Evolutionary conservation across 495 filamentous ascomycete genomes (phyloP), one percentile per base, ranked within the genome.

Genomic region (Neurospora tetraspora): DNA sequence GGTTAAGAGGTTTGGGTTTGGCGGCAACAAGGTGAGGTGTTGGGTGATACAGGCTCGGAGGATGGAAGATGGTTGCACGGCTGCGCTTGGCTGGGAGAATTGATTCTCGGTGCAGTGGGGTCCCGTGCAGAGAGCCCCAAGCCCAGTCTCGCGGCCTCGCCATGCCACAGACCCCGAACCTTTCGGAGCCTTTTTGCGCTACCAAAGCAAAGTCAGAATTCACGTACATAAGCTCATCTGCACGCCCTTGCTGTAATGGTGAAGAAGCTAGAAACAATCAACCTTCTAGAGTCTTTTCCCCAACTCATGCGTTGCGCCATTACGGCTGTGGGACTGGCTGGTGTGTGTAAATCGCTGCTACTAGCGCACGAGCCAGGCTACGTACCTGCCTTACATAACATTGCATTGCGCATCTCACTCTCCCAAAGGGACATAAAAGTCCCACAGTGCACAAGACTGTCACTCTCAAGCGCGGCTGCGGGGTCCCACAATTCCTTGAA

Each of bases 101-200:
- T 73, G 73, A 70, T 75, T 75, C 74, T 79, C 72, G 72, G 73
- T 76, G 73, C 73, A 78, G 78, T 78, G 78, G 78, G 78, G 78
- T 73, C 71, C 68, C 68, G 45, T 53, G 74, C 36, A 45, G 43
- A 53, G 43, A 65, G 69, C 71, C 40, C 71, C 69, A 73, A 71
- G 45, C 72, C 69, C 73, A 76, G 65, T 71, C 72, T 36, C 39
- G 68, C 72, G 69, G 72, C 45, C 70, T 61, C 47, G 45, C 45
- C 10, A 71, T 70, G 70, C 68, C 39, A 40, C 59, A 72, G 74
- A 42, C 53, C n/a, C 39, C 11, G 37, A 61, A n/a, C 23, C 4
- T 27, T 11, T 14, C 47, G 47, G 47, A 31, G 27, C 53, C 27
- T 65, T 65, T 65, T 65, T 65, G 23, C 53, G 53, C 53, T 18